Base-by-base conservation (phyloP, 768 basidiomycete species). In the Leccinellum luteum region DNA sequence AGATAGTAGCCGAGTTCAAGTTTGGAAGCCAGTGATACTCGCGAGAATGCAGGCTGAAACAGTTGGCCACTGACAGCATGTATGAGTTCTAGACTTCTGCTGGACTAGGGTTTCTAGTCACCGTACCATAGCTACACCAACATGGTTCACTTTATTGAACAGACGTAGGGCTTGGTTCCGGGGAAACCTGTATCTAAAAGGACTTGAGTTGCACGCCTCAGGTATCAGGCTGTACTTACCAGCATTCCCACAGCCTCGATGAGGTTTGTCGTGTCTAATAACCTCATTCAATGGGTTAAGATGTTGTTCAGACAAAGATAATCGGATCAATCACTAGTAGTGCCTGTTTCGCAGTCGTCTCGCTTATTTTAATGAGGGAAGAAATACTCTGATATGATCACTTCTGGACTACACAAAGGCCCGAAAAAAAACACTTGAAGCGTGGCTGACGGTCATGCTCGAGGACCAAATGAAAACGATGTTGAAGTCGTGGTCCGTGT, bases 321-420 rank as follows among this genome's bases (percentile, higher is more conserved):
- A 60, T 59, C 1, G 58, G 58, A 23, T 69, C 67, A 34, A 62
- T 59, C 31, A 60, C 69, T 4, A 52, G 51, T 15, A 59, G 25
- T n/a, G 2, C 50, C 58, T 23, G 61, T 52, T 6, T 52, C 23
- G 44, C 66, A 69, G 45, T 68, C 64, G 65, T 68, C 25, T 70
- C 59, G 43, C 48, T 54, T 4, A 59, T 6, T 41, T 25, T 65
- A 14, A 67, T 23, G 6, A 68, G 17, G 6, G 7, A 55, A 38
- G 38, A n/a, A 41, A 52, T 14, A 19, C 60, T 21, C 27, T 41
- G 3, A 23, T n/a, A n/a, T 68, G 45, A 47, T n/a, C 28, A 61
- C 12, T 55, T 71, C 69, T 30, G 58, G 23, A 64, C 70, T 21
- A 76, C 19, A 63, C 76, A 83, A 30, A 83, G 63, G 35, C 78